phyloP scores from a whole-genome alignment of 169 alveolate genomes.

The Plasmodium billcollinsi region DNA sequence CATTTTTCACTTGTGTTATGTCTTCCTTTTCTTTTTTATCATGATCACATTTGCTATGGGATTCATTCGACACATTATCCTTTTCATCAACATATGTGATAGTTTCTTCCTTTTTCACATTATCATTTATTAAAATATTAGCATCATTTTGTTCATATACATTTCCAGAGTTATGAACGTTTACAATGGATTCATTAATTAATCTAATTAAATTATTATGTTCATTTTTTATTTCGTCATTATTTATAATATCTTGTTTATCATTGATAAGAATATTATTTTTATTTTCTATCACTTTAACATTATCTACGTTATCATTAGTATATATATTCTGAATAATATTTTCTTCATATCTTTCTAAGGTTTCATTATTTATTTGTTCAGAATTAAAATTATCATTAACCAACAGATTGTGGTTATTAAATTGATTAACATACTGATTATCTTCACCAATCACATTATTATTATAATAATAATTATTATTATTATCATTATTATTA shows the following conservation, averaged over 20 bases:
- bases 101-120: not conserved
- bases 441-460: not conserved
- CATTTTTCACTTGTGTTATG: not conserved
- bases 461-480: not conserved
- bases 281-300: not conserved
- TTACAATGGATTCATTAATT: not conserved
- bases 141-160: not conserved
- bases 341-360: slow-evolving; percentile 49
- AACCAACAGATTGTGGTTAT: not conserved
- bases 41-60: not conserved
- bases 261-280: not conserved
- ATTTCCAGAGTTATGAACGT: not conserved
- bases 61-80: not conserved
- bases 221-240: not conserved
- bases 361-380: slow-evolving; percentile 17
- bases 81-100: not conserved
- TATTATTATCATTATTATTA: not conserved
- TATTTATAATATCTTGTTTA: not conserved
- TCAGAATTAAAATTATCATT: not conserved
- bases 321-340: not conserved
- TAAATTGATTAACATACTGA: not conserved
- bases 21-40: not conserved
- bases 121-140: not conserved
- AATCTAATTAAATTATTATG: not conserved
- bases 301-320: not conserved